Conservation (phyloP, 768 basidiomycete species). For the Boletus pseudopeckii region DNA sequence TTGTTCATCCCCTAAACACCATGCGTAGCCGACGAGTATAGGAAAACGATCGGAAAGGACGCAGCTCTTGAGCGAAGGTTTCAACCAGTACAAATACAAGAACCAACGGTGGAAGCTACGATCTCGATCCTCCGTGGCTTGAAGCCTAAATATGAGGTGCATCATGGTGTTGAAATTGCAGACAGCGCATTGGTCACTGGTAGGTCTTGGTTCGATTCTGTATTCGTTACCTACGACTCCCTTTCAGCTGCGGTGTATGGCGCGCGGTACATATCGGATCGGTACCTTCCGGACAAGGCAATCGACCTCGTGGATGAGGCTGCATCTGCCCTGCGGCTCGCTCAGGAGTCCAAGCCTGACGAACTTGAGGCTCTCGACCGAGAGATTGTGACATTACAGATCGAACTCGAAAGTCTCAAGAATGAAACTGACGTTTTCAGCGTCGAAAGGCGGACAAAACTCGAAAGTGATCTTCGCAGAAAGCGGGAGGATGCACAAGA, state of each 20-base stretch:
- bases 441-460: conserved; percentile 63
- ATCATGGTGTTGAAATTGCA: conserved; percentile 90
- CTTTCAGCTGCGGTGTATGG: conserved; percentile 73
- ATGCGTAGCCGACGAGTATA: conserved; percentile 68
- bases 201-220: conserved; percentile 24
- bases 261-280: conserved; percentile 81
- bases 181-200: conserved; percentile 86
- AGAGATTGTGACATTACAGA: conserved; percentile 82
- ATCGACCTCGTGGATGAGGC: conserved; percentile 95
- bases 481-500: conserved; percentile 63
- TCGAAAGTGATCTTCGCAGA: conserved; percentile 57
- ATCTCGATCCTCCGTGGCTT: conserved; percentile 86
- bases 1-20: neutral
- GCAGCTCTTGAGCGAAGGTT: conserved; percentile 89
- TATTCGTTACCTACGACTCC: neutral
- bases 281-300: conserved; percentile 88
- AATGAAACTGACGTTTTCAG: conserved; percentile 86
- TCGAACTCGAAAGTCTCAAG: conserved; percentile 85
- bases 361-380: conserved; percentile 79
- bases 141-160: conserved; percentile 82
- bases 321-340: conserved; percentile 78
- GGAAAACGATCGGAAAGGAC: conserved; percentile 89
- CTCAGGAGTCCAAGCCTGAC: conserved; percentile 87
- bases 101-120: conserved; percentile 81
- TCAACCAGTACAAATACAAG: conserved; percentile 85